phyloP scores from a whole-genome alignment of 495 filamentous ascomycete genomes.

The Aspergillus sclerotiicarbonarius region DNA sequence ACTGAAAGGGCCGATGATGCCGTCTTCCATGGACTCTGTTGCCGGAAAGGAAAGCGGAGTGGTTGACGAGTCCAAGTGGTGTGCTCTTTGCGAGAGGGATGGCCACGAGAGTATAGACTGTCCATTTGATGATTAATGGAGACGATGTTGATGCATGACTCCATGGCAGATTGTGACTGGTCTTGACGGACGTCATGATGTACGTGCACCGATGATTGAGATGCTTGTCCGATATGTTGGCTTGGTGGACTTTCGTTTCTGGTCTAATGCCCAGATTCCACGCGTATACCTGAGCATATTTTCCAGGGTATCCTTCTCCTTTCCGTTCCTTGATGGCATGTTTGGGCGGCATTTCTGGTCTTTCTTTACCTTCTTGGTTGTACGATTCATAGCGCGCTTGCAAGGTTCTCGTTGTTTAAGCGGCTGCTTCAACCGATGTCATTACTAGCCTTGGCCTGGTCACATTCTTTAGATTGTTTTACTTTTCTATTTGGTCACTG shows the following conservation, averaged over 20 bases:
- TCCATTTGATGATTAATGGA: slow-evolving; percentile 78
- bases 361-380: slow-evolving; percentile 5
- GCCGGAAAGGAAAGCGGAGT: slow-evolving; percentile 78
- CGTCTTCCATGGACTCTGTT: slow-evolving; percentile 46
- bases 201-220: slow-evolving; percentile 15
- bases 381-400: background rate
- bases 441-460: background rate
- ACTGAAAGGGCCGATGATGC: slow-evolving; percentile 55
- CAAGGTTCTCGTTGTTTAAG: background rate
- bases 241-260: slow-evolving; percentile 13
- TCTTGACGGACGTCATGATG: slow-evolving; percentile 4
- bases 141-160: slow-evolving; percentile 14
- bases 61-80: slow-evolving; percentile 88
- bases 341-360: slow-evolving; percentile 4
- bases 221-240: slow-evolving; percentile 13
- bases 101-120: slow-evolving; percentile 96
- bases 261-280: background rate
- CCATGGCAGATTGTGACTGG: slow-evolving; percentile 3
- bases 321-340: background rate
- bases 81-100: slow-evolving; percentile 92
- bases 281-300: background rate
- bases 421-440: background rate
- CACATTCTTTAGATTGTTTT: slow-evolving; percentile 16
- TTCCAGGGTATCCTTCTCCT: background rate
- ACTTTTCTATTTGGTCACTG: slow-evolving; percentile 11